These are phyloP conservation scores for Botryosphaeria dothidea DNA, from an alignment of 2,329 filamentous ascomycete genomes.

Conservation along the genomic window DNA sequence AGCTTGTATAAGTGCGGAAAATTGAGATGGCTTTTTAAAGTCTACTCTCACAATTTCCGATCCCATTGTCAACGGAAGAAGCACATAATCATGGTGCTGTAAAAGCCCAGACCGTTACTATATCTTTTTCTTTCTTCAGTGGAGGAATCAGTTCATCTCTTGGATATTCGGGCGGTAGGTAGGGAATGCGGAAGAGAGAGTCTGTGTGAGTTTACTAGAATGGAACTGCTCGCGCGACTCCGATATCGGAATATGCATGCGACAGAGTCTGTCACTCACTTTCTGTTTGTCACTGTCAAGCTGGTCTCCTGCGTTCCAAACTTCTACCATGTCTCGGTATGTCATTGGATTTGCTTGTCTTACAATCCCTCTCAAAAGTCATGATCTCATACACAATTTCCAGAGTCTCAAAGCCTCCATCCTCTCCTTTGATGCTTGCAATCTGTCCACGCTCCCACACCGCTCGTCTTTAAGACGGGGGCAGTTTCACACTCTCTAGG, in stretches of 20 bases:
- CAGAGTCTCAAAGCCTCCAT: background rate
- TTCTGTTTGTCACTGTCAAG: background rate
- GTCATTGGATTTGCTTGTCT: constrained; percentile 1
- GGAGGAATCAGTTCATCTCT: background rate
- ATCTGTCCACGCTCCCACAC: background rate
- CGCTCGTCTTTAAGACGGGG: background rate
- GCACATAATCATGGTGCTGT: constrained; percentile 14
- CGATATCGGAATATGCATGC: constrained; percentile 14
- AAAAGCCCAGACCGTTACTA: background rate
- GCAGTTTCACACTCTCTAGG: background rate
- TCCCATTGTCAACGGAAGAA: constrained; percentile 6
- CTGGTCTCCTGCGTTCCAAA: background rate
- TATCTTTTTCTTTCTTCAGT: background rate
- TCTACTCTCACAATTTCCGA: background rate
- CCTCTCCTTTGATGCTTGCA: background rate
- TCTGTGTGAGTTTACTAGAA: constrained; percentile 14
- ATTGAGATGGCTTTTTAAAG: background rate
- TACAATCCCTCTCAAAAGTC: background rate
- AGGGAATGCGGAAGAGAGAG: background rate
- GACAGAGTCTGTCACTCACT: constrained; percentile 8
- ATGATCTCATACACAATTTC: background rate
- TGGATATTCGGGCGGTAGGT: background rate
- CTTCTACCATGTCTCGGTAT: background rate
- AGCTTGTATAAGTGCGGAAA: constrained; percentile 14
- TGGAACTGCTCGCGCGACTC: constrained; percentile 16